Conservation (phyloP, 2,329 filamentous ascomycete genomes). For the Leptodontidium sp. region DNA sequence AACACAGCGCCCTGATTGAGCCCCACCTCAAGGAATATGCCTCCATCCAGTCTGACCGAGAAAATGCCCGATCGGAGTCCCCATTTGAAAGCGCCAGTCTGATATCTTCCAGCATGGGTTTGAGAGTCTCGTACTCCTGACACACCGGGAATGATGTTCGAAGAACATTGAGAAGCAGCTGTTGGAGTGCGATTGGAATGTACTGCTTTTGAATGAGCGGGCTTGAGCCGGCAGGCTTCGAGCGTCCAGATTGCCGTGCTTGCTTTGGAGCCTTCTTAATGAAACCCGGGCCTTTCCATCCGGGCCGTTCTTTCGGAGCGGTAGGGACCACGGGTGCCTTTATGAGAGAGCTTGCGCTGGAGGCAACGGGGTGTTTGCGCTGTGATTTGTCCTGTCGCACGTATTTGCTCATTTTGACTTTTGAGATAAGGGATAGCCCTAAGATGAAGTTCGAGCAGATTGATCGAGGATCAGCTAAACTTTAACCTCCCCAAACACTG, state of each 20-base stretch:
- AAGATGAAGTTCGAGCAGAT: too few species aligned
- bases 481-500: too few species aligned
- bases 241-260: background rate
- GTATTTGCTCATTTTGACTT: constrained; percentile 46
- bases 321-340: constrained; percentile 15
- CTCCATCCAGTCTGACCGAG: constrained; percentile 70
- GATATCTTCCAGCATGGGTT: constrained; percentile 73
- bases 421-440: too few species aligned
- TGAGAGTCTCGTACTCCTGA: constrained; percentile 55
- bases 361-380: constrained; percentile 30
- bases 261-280: constrained; percentile 21
- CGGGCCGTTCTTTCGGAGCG: constrained; percentile 19
- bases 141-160: constrained; percentile 64
- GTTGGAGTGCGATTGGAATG: constrained; percentile 64
- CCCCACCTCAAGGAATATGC: constrained; percentile 92
- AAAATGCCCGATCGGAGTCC: constrained; percentile 83
- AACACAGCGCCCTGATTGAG: constrained; percentile 81
- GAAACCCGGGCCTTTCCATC: constrained; percentile 27
- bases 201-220: constrained; percentile 11
- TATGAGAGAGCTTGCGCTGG: constrained; percentile 23
- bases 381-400: constrained; percentile 31
- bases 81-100: constrained; percentile 85
- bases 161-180: constrained; percentile 77
- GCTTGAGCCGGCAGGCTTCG: background rate
- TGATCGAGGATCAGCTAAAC: too few species aligned